These are phyloP conservation scores for Nakataea oryzae DNA, from an alignment of 2,329 filamentous ascomycete species.

Conservation along the genomic window DNA sequence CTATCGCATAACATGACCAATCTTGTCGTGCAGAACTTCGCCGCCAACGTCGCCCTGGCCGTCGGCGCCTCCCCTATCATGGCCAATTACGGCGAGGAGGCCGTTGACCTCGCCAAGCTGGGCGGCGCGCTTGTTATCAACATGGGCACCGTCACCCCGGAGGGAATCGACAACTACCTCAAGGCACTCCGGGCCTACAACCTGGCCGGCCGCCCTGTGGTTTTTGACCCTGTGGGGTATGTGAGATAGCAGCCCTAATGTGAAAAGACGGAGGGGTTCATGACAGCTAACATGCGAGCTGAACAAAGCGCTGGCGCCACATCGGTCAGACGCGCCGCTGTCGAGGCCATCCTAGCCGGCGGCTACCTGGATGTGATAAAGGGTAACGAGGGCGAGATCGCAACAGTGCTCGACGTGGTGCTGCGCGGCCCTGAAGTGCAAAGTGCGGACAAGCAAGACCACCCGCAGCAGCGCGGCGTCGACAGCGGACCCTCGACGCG, in stretches of 20 bases:
- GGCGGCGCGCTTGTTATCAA: slow-evolving; percentile 79
- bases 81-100: slow-evolving; percentile 79
- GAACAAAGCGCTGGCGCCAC: slow-evolving; percentile 63
- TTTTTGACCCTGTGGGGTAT: slow-evolving; percentile 82
- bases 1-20: slow-evolving; percentile 98
- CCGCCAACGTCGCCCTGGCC: slow-evolving; percentile 78
- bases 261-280: not conserved
- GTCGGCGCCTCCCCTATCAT: slow-evolving; percentile 89
- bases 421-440: slow-evolving; percentile 65
- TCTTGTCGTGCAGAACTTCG: slow-evolving; percentile 87
- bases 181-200: slow-evolving; percentile 78
- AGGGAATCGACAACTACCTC: slow-evolving; percentile 60
- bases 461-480: slow-evolving; percentile 66
- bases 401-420: slow-evolving; percentile 43
- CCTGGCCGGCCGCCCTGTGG: slow-evolving; percentile 57
- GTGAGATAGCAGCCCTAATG: slow-evolving; percentile 12
- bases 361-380: slow-evolving; percentile 87
- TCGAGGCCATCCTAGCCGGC: slow-evolving; percentile 57
- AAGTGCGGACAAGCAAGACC: slow-evolving; percentile 3
- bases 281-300: not conserved
- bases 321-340: slow-evolving; percentile 56
- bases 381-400: slow-evolving; percentile 85
- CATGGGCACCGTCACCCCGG: slow-evolving; percentile 83
- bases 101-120: slow-evolving; percentile 64
- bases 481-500: slow-evolving; percentile 56